Evolutionary conservation across 2,329 filamentous ascomycete genomes (phyloP).

Genomic region (Diaporthe sp.): DNA sequence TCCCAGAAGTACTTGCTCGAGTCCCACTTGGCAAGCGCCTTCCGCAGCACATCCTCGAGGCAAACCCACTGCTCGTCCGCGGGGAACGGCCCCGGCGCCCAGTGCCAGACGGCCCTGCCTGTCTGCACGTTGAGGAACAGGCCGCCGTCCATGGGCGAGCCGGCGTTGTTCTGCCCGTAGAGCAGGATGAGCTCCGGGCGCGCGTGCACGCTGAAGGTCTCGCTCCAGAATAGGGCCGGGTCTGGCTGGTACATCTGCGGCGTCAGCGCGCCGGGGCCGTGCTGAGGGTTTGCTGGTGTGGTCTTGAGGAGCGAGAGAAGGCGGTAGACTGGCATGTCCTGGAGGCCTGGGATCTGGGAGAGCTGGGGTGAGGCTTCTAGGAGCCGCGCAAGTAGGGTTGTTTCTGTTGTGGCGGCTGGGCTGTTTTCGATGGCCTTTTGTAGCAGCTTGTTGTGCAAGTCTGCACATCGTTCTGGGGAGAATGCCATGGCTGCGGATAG

Average conservation of each 20-base stretch:
- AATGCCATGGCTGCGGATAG: background rate
- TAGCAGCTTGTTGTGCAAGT: background rate
- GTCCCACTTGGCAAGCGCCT: background rate
- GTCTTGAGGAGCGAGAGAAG: background rate
- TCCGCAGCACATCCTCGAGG: background rate
- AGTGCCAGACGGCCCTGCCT: background rate
- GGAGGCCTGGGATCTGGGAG: background rate
- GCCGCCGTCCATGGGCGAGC: background rate
- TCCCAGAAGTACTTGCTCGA: background rate
- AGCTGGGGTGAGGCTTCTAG: background rate
- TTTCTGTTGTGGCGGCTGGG: background rate
- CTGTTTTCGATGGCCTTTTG: background rate
- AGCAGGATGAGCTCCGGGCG: background rate
- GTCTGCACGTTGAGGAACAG: background rate
- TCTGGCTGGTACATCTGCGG: background rate
- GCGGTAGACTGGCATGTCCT: background rate
- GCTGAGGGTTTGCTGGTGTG: background rate
- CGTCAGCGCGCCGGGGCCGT: background rate
- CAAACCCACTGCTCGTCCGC: background rate
- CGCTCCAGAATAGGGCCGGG: background rate
- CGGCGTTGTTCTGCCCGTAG: conserved; percentile 4
- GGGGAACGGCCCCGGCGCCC: background rate
- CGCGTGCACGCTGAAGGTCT: background rate
- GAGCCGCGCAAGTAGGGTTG: background rate
- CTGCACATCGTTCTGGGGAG: background rate